Percentiles rank a stretch among this genome's conserved stretches.
phyloP scores from a whole-genome alignment of 1,284 basidiomycete species.

The Meripilus lineatus region DNA sequence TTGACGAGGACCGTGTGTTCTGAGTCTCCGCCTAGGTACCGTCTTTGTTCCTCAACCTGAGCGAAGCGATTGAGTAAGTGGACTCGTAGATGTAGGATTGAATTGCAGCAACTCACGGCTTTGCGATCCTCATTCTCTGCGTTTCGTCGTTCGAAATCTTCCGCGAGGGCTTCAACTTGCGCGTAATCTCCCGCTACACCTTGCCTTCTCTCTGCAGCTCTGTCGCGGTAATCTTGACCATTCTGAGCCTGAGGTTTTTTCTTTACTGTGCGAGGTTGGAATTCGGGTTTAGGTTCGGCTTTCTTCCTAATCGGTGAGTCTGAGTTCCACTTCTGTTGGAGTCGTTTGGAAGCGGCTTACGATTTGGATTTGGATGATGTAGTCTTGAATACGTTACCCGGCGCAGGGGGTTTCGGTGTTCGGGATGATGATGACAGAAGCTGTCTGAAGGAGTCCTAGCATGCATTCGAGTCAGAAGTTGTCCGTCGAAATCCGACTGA shows the following conservation, averaged over 20 bases:
- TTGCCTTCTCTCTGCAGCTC: slow-evolving; percentile 61
- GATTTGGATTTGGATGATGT: background rate
- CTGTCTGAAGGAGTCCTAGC: background rate
- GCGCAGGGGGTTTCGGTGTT: background rate
- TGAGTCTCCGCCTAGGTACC: slow-evolving; percentile 85
- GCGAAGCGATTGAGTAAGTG: background rate
- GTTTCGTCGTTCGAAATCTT: slow-evolving; percentile 71
- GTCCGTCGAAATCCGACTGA: no score
- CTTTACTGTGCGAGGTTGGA: slow-evolving; percentile 76
- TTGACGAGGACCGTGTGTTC: slow-evolving; percentile 85
- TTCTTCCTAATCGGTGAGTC: slow-evolving; percentile 24
- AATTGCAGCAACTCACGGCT: slow-evolving; percentile 51
- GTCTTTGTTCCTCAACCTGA: slow-evolving; percentile 74
- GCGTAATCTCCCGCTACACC: slow-evolving; percentile 67
- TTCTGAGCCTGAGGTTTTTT: slow-evolving; percentile 32
- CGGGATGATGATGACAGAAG: background rate
- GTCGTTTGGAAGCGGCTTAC: background rate
- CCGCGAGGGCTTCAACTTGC: slow-evolving; percentile 73
- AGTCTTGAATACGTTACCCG: background rate
- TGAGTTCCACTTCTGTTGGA: no score
- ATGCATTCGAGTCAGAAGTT: no score
- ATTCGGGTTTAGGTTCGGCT: slow-evolving; percentile 27
- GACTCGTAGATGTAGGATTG: background rate
- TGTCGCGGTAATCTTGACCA: slow-evolving; percentile 52
- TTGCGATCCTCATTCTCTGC: slow-evolving; percentile 50